phyloP scores from a whole-genome alignment of 73 alveolate genomes.

The Tetrahymena elliotti region DNA sequence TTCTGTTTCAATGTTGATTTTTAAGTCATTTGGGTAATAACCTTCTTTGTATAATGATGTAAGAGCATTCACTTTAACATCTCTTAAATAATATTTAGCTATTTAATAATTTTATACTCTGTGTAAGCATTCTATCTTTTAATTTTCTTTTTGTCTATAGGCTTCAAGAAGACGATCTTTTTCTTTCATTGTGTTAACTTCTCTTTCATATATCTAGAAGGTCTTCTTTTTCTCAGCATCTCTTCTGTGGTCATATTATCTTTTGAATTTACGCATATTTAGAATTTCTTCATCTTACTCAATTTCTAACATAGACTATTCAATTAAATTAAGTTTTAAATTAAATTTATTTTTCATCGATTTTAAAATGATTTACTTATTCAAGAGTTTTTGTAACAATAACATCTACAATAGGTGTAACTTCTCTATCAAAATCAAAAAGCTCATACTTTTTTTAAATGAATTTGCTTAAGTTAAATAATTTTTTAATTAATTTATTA shows the following conservation, averaged over 20 bases:
- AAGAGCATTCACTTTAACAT: constrained; percentile 34
- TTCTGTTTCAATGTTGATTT: constrained; percentile 49
- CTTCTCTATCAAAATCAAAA: constrained; percentile 93
- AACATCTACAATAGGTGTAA: constrained; percentile 92
- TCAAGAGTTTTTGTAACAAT: constrained; percentile 86
- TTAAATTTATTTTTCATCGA: too few species aligned
- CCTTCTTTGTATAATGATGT: constrained; percentile 43
- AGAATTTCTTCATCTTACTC: constrained; percentile 90
- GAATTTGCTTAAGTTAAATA: background rate
- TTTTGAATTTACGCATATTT: constrained; percentile 77
- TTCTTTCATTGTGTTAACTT: constrained; percentile 52
- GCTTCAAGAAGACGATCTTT: constrained; percentile 52
- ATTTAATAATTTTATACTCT: constrained; percentile 57
- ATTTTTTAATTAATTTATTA: background rate
- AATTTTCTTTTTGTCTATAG: constrained; percentile 46
- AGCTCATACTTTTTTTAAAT: constrained; percentile 58
- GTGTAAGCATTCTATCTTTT: constrained; percentile 39
- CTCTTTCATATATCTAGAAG: constrained; percentile 57
- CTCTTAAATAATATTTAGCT: constrained; percentile 53
- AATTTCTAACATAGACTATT: constrained; percentile 65
- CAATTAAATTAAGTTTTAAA: too few species aligned
- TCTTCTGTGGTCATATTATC: constrained; percentile 72
- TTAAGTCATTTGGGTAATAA: constrained; percentile 54
- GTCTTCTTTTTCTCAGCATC: constrained; percentile 72
- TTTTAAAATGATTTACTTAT: constrained; percentile 49